phyloP scores from a whole-genome alignment of 805 yeast genomes.

The Cyberlindnera bimundalis region DNA sequence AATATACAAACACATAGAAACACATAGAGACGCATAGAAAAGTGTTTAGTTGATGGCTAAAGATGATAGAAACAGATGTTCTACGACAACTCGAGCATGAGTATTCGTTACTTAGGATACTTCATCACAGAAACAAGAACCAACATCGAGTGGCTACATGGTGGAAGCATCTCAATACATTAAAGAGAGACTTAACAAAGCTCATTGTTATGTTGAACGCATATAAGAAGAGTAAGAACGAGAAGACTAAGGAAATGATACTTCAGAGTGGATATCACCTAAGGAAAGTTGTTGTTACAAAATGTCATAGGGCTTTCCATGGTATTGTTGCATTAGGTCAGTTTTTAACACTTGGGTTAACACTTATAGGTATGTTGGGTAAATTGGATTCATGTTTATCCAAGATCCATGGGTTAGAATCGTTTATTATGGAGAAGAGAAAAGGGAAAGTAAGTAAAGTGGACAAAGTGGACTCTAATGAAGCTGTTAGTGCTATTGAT shows the following conservation, averaged over 20 bases:
- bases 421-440: conserved; percentile 1
- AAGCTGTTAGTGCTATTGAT: neutral
- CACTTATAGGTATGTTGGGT: conserved; percentile 55
- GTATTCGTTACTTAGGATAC: conserved; percentile 52
- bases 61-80: neutral
- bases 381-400: conserved; percentile 34
- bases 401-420: conserved; percentile 15
- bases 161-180: conserved; percentile 68
- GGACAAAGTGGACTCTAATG: neutral
- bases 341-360: conserved; percentile 69
- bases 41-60: too few species aligned
- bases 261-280: conserved; percentile 28
- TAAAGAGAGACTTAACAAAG: conserved; percentile 53
- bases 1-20: too few species aligned
- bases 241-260: conserved; percentile 7
- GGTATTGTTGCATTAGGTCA: conserved; percentile 72
- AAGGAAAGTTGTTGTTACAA: conserved; percentile 36
- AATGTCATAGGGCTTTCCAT: conserved; percentile 59
- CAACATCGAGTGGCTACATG: conserved; percentile 72
- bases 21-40: too few species aligned
- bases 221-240: conserved; percentile 6
- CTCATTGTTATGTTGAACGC: conserved; percentile 30
- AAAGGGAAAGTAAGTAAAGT: neutral
- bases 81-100: conserved; percentile 40
- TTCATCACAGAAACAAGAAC: conserved; percentile 69